These are phyloP conservation scores for Aspergillus avenaceus DNA, from an alignment of 495 filamentous ascomycete species.

Conservation along the genomic window DNA sequence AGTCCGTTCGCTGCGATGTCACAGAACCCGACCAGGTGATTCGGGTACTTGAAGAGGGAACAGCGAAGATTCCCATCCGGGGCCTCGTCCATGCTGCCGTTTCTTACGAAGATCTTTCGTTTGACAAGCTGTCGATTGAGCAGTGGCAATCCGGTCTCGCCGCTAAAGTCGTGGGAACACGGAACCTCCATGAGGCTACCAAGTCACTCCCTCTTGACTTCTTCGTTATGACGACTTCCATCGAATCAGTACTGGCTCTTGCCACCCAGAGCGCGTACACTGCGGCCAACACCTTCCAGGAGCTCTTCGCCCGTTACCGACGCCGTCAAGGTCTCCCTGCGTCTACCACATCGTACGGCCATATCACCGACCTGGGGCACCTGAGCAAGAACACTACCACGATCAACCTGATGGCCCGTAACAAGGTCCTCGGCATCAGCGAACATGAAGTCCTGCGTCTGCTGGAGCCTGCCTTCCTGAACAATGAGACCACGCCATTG, in stretches of 20 bases:
- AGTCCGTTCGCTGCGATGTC: background rate
- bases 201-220: background rate
- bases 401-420: background rate
- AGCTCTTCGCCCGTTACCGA: background rate
- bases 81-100: background rate
- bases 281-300: slow-evolving; percentile 2
- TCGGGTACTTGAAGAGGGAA: background rate
- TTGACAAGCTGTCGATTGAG: background rate
- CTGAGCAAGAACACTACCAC: background rate
- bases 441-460: background rate
- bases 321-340: background rate
- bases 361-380: background rate
- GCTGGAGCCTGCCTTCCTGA: background rate
- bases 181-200: background rate
- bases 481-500: background rate
- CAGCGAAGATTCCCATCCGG: background rate
- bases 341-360: background rate
- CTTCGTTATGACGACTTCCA: background rate
- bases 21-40: background rate
- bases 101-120: background rate
- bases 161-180: background rate
- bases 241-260: background rate
- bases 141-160: background rate
- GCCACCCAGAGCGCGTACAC: background rate
- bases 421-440: background rate